Evolutionary conservation across 306 rosid genomes (phyloP).

Genomic region (Casuarina glauca): DNA sequence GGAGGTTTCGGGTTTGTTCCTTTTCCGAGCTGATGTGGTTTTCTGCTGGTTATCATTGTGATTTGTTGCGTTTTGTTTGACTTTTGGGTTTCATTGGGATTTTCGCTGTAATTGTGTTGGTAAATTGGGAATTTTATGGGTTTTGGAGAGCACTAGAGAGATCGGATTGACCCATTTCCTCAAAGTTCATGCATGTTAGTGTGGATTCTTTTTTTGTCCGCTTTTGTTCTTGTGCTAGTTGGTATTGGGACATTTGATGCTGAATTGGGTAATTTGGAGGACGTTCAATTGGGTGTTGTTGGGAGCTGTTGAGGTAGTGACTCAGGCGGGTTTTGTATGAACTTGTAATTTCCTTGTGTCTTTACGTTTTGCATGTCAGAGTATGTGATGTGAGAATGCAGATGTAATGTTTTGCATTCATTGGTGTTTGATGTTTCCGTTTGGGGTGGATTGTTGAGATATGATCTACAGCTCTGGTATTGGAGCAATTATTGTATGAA

Average conservation of each 20-base stretch:
- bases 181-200: neutral
- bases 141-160: slow-evolving; percentile 7
- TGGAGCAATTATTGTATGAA: neutral
- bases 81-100: neutral
- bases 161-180: slow-evolving; percentile 13
- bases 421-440: neutral
- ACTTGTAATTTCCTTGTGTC: too few relatives aligned
- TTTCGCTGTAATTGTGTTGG: neutral
- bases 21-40: neutral
- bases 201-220: neutral
- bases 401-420: neutral
- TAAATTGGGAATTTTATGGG: neutral
- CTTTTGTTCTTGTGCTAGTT: neutral
- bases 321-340: neutral
- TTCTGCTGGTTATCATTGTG: neutral
- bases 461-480: slow-evolving; percentile 5
- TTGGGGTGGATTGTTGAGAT: neutral
- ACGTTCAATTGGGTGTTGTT: neutral
- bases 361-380: neutral
- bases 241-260: neutral
- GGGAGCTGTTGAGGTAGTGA: neutral
- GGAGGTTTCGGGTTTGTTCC: slow-evolving; percentile 34
- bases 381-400: slow-evolving; percentile 2
- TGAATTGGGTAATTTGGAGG: neutral
- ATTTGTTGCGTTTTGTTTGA: neutral